Base-by-base conservation (phyloP, 169 alveolate species). In the Plasmodium fragile region DNA sequence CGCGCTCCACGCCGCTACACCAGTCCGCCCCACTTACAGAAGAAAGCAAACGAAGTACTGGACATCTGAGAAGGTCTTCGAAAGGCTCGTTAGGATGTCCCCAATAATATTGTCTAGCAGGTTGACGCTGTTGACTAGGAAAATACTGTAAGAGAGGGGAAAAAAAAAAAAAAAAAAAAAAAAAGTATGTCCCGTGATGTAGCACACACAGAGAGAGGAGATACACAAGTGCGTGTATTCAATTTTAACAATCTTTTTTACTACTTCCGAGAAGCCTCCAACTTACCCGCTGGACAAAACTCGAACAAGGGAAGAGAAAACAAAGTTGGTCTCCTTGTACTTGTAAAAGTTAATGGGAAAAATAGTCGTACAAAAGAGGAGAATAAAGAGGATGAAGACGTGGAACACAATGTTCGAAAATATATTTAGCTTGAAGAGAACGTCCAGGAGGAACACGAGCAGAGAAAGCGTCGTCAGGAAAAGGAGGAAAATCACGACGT, bases 31-130 rank as follows among this genome's bases (percentile, higher is more conserved):
- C 6, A 72, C 96, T 70, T 92, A 95, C 92, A 93, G n/a, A 39
- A 92, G 81, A 83, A 92, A 96, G 89, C 97, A 92, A 39, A 94
- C 39, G 25, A 96, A 87, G 53, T 96, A 96, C 73, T 96, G 96
- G 53, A 96, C 84, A 70, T 96, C 98, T 16, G 96, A 95, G 45
- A 96, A 94, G n/a, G 98, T 97, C 77, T 95, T 96, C 32, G 97
- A 92, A 30, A 96, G 85, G 41, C 97, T 94, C 30, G 98, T 96
- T 13, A 96, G 80, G 39, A 96, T 96, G 52, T 96, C 98, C 13
- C 98, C 98, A 3, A 96, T 94, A n/a, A 96, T 94, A 90, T 96
- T 96, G 45, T 95, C 96, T 16, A 93, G 94, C 13, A 96, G 95
- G 53, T 95, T 95, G 18, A 96, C 97, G 77, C 93, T 95, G 10